A percentile compares a stretch with the other conserved stretches of the same genome.
These are phyloP conservation scores for Spathaspora boniae DNA, from an alignment of 805 yeast species.

Conservation along the genomic window DNA sequence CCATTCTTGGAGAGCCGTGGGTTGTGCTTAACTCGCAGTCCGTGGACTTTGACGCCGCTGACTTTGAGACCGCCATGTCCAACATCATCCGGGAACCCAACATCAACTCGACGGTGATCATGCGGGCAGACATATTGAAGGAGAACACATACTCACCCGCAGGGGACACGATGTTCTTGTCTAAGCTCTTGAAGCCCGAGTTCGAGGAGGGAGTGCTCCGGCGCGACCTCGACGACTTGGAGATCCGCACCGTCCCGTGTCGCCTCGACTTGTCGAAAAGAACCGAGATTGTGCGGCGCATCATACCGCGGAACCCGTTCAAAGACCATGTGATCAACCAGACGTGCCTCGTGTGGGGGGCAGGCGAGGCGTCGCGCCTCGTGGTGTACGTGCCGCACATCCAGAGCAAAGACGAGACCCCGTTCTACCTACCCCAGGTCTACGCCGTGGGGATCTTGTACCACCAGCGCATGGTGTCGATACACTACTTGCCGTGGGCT, in stretches of 20 bases:
- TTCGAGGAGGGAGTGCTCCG: conserved; percentile 25
- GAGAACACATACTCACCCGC: conserved; percentile 43
- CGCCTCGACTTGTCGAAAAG: conserved; percentile 27
- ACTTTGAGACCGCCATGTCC: conserved; percentile 73
- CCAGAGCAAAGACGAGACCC: conserved; percentile 53
- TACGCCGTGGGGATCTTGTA: conserved; percentile 70
- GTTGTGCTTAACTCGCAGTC: conserved; percentile 49
- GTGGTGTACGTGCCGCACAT: conserved; percentile 82
- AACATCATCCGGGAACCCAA: conserved; percentile 81
- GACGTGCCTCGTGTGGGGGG: conserved; percentile 59
- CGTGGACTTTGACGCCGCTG: conserved; percentile 48
- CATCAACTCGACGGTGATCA: conserved; percentile 85
- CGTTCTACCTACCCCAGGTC: conserved; percentile 88
- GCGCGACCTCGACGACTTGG: conserved; percentile 32
- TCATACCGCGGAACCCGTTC: conserved; percentile 88
- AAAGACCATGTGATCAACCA: conserved; percentile 83
- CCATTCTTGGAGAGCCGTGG: conserved; percentile 61
- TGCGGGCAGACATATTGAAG: conserved; percentile 78
- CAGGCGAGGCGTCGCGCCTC: conserved; percentile 39
- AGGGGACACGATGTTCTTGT: conserved; percentile 26
- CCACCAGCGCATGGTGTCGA: conserved; percentile 48
- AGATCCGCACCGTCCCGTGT: conserved; percentile 28
- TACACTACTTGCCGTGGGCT: conserved; percentile 69
- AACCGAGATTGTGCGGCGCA: conserved; percentile 67
- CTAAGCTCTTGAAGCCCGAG: conserved; percentile 29